Evolutionary conservation across 768 basidiomycete genomes (phyloP).

Genomic region (Inosperma sp.): DNA sequence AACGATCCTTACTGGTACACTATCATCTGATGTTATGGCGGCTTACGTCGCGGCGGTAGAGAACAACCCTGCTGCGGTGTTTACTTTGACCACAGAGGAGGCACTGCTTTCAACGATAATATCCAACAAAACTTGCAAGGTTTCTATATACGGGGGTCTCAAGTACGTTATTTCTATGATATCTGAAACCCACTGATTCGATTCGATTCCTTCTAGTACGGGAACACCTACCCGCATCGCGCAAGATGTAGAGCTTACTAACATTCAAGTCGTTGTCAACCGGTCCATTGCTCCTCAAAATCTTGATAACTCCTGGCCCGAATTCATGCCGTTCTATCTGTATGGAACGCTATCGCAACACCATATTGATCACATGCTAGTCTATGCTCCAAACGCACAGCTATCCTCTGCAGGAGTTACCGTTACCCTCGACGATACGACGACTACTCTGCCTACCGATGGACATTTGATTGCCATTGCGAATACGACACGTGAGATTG

Average conservation of each 20-base stretch:
- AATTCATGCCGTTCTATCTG: constrained; percentile 35
- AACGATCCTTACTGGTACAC: constrained; percentile 31
- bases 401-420: constrained; percentile 20
- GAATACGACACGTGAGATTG: constrained; percentile 16
- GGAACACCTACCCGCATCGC: too few species aligned
- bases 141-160: too few species aligned
- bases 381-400: constrained; percentile 26
- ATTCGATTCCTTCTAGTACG: too few species aligned
- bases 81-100: too few species aligned
- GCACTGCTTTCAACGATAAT: too few species aligned
- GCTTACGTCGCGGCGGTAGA: constrained; percentile 16
- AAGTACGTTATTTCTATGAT: too few species aligned
- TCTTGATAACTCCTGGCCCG: constrained; percentile 25
- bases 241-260: constrained; percentile 19
- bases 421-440: constrained; percentile 12
- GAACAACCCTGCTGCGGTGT: constrained; percentile 18
- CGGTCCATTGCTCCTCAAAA: constrained; percentile 23
- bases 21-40: constrained; percentile 5
- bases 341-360: constrained; percentile 28
- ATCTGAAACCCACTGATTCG: too few species aligned
- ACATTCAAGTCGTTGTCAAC: constrained; percentile 28
- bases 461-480: constrained; percentile 12
- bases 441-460: constrained; percentile 5
- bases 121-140: too few species aligned
- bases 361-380: constrained; percentile 35